Percentiles rank a stretch among this genome's conserved stretches.
Evolutionary conservation across 148 eudicot genomes (phyloP).

Genomic region (Simmondsia chinensis): DNA sequence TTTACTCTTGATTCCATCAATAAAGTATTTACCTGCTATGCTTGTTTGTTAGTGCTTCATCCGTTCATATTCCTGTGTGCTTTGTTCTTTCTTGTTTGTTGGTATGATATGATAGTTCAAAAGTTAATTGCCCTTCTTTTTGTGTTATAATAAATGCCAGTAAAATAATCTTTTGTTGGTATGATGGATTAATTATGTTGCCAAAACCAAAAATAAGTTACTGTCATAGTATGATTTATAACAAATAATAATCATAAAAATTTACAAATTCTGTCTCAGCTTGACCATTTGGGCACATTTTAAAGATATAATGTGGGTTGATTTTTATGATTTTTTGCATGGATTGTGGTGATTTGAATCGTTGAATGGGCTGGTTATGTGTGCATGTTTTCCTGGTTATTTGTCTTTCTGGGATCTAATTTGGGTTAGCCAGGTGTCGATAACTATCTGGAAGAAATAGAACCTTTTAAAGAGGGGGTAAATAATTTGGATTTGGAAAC

Average conservation of each 20-base stretch:
- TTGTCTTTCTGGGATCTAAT: background rate
- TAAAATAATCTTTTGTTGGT: too few relatives aligned
- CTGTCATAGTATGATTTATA: too few relatives aligned
- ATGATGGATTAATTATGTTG: too few relatives aligned
- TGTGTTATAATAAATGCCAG: too few relatives aligned
- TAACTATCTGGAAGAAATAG: background rate
- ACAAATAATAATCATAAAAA: too few relatives aligned
- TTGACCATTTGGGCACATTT: too few relatives aligned
- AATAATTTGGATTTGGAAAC: slow-evolving; percentile 18
- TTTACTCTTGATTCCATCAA: too few relatives aligned
- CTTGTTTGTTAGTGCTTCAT: too few relatives aligned
- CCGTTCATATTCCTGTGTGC: slow-evolving; percentile 9
- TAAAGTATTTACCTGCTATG: too few relatives aligned
- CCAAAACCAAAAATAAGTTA: too few relatives aligned
- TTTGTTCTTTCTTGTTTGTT: slow-evolving; percentile 5
- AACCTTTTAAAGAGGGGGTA: background rate
- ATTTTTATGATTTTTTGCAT: slow-evolving; percentile 17
- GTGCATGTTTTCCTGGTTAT: background rate
- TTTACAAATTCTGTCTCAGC: too few relatives aligned
- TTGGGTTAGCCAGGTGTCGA: slow-evolving; percentile 17
- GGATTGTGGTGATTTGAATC: slow-evolving; percentile 23
- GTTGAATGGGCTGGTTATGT: slow-evolving; percentile 54
- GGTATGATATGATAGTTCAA: slow-evolving; percentile 1
- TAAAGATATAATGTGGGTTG: too few relatives aligned
- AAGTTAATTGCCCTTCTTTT: slow-evolving; percentile 12